A percentile compares a stretch with the other conserved stretches of the same genome.
These are phyloP conservation scores for Lavandula angustifolia DNA, from an alignment of 257 asterid genomes.

Conservation along the genomic window DNA sequence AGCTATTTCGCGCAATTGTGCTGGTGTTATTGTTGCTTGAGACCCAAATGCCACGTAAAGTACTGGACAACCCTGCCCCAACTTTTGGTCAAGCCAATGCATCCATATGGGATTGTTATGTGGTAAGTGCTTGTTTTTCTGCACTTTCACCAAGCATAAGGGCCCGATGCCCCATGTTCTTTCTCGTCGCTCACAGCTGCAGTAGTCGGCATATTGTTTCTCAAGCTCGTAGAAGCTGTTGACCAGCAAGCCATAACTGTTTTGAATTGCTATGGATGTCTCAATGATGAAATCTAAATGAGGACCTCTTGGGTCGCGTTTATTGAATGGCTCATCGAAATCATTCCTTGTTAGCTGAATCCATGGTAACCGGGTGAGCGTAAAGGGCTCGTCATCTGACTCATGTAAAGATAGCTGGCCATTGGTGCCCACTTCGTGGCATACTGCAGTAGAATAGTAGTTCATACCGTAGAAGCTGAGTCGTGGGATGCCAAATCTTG, in stretches of 20 bases:
- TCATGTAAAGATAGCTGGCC: slow-evolving; percentile 33
- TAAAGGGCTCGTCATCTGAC: slow-evolving; percentile 44
- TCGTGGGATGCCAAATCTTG: slow-evolving; percentile 48
- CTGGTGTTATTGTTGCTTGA: slow-evolving; percentile 53
- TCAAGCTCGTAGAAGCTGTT: slow-evolving; percentile 70
- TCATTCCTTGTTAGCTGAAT: slow-evolving; percentile 54
- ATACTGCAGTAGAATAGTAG: slow-evolving; percentile 26
- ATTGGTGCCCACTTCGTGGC: not conserved
- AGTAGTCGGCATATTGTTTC: slow-evolving; percentile 35
- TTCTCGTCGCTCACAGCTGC: not conserved
- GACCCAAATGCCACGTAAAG: slow-evolving; percentile 78
- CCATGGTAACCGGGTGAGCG: slow-evolving; percentile 47
- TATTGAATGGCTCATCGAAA: slow-evolving; percentile 36
- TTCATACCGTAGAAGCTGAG: slow-evolving; percentile 53
- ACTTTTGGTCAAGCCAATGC: slow-evolving; percentile 59
- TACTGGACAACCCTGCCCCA: slow-evolving; percentile 36
- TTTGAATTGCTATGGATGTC: not conserved
- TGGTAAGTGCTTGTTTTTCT: not conserved
- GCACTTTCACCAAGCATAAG: slow-evolving; percentile 42
- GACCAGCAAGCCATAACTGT: slow-evolving; percentile 54
- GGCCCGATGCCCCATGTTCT: slow-evolving; percentile 61
- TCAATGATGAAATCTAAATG: slow-evolving; percentile 38
- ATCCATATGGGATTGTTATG: slow-evolving; percentile 39
- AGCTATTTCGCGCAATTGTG: slow-evolving; percentile 55
- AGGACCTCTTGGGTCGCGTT: slow-evolving; percentile 38